Evolutionary conservation across 2,329 filamentous ascomycete species (phyloP).

Genomic region (Colletotrichum endophyticum): DNA sequence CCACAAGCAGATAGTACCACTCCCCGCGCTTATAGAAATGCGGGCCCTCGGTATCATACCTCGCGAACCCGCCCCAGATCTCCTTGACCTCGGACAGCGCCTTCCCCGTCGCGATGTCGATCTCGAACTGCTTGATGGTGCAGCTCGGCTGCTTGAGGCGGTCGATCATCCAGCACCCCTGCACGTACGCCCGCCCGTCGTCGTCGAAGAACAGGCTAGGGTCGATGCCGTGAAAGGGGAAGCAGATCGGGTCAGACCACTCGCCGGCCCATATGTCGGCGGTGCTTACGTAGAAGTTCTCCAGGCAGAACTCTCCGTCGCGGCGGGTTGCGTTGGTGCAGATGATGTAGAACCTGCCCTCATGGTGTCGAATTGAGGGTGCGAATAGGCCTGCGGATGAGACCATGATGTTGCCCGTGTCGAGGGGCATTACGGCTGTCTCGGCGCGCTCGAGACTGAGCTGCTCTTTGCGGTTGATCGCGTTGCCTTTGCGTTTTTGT

Average conservation of each 20-base stretch:
- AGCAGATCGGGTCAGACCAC: slow-evolving; percentile 36
- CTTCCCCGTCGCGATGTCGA: slow-evolving; percentile 25
- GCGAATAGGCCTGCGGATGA: slow-evolving; percentile 25
- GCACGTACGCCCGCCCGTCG: slow-evolving; percentile 38
- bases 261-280: slow-evolving; percentile 25
- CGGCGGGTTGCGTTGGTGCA: slow-evolving; percentile 25
- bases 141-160: background rate
- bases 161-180: slow-evolving; percentile 22
- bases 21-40: slow-evolving; percentile 40
- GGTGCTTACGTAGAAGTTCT: slow-evolving; percentile 28
- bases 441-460: background rate
- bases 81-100: slow-evolving; percentile 20
- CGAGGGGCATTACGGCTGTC: background rate
- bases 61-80: slow-evolving; percentile 23
- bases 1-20: slow-evolving; percentile 45
- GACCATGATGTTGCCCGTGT: background rate
- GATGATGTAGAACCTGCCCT: slow-evolving; percentile 29
- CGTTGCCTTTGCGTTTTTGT: background rate
- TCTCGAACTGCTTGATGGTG: slow-evolving; percentile 23
- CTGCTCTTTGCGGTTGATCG: slow-evolving; percentile 1
- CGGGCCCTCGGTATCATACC: slow-evolving; percentile 32
- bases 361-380: slow-evolving; percentile 25
- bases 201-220: slow-evolving; percentile 52
- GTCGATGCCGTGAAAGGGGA: slow-evolving; percentile 47
- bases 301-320: background rate